Evolutionary conservation across 176 grass and related monocot species (phyloP).

Genomic region (Juncus effusus): DNA sequence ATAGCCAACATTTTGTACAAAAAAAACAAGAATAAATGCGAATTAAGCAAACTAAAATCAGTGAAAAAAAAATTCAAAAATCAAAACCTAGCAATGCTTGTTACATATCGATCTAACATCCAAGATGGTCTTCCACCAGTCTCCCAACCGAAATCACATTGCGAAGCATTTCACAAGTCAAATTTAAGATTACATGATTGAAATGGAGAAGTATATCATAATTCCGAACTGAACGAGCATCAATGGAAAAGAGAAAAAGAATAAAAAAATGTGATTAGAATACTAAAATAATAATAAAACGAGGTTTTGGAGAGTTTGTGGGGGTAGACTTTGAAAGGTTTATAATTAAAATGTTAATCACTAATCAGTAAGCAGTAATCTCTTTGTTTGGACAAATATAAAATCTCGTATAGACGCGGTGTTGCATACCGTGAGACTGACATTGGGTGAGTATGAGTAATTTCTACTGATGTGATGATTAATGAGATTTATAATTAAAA

Average conservation of each 20-base stretch:
- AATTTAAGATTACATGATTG: neutral
- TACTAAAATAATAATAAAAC: slow-evolving; percentile 8
- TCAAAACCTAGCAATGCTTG: neutral
- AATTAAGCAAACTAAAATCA: neutral
- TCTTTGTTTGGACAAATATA: no score
- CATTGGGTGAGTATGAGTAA: no score
- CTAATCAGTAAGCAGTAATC: no score
- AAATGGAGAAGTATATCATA: neutral
- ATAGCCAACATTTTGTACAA: no score
- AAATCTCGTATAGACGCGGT: no score
- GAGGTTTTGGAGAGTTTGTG: neutral
- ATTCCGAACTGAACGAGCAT: neutral
- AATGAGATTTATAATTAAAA: no score
- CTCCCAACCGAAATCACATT: neutral
- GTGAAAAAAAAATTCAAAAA: no score
- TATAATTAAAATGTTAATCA: neutral
- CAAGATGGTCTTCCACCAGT: neutral
- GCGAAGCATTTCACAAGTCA: neutral
- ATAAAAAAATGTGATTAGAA: neutral
- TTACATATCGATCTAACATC: no score
- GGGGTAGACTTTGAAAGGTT: neutral
- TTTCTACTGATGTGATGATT: no score
- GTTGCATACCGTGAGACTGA: no score
- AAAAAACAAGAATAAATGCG: neutral
- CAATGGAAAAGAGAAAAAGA: neutral